Percentiles rank a stretch among this genome's conserved stretches.
These are phyloP conservation scores for Juglanconis oblonga DNA, from an alignment of 2,329 filamentous ascomycete genomes.

Conservation along the genomic window DNA sequence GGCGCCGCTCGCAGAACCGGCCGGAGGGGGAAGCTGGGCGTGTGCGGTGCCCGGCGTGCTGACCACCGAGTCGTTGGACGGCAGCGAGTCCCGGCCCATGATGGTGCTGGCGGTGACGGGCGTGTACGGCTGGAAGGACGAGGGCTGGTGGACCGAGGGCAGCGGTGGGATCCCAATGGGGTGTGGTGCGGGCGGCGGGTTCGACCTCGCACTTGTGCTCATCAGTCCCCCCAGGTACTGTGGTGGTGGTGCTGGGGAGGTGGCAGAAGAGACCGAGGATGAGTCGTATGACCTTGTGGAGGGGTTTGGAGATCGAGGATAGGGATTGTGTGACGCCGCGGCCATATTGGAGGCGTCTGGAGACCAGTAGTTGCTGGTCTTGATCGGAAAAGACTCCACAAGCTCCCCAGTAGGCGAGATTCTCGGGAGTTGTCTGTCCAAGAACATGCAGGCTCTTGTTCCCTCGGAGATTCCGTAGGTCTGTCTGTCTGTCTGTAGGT, in stretches of 20 bases:
- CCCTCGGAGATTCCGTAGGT: slow-evolving; percentile 1
- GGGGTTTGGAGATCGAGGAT: slow-evolving; percentile 59
- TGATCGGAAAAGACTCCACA: slow-evolving; percentile 34
- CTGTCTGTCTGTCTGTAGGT: slow-evolving; percentile 1
- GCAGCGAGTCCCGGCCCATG: slow-evolving; percentile 58
- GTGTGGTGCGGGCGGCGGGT: slow-evolving; percentile 47
- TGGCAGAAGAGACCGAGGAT: slow-evolving; percentile 60
- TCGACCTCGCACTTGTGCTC: slow-evolving; percentile 48
- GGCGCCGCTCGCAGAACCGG: slow-evolving; percentile 32
- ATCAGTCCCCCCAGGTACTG: slow-evolving; percentile 53
- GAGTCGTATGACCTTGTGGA: slow-evolving; percentile 63
- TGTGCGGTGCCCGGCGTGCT: slow-evolving; percentile 50
- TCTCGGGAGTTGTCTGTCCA: slow-evolving; percentile 35
- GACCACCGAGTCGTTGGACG: slow-evolving; percentile 55
- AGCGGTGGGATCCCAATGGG: slow-evolving; percentile 52
- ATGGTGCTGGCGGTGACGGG: slow-evolving; percentile 46
- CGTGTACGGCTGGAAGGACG: slow-evolving; percentile 51
- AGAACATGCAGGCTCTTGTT: slow-evolving; percentile 35
- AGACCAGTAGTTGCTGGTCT: slow-evolving; percentile 31
- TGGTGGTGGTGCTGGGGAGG: slow-evolving; percentile 54
- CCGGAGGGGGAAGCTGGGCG: slow-evolving; percentile 29
- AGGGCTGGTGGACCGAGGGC: slow-evolving; percentile 40
- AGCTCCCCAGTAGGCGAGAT: slow-evolving; percentile 36
- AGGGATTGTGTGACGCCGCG: slow-evolving; percentile 56
- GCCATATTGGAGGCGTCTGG: slow-evolving; percentile 45